Base-by-base conservation (phyloP, 108 stramenopile genomes). In the Fistulifera solaris region DNA sequence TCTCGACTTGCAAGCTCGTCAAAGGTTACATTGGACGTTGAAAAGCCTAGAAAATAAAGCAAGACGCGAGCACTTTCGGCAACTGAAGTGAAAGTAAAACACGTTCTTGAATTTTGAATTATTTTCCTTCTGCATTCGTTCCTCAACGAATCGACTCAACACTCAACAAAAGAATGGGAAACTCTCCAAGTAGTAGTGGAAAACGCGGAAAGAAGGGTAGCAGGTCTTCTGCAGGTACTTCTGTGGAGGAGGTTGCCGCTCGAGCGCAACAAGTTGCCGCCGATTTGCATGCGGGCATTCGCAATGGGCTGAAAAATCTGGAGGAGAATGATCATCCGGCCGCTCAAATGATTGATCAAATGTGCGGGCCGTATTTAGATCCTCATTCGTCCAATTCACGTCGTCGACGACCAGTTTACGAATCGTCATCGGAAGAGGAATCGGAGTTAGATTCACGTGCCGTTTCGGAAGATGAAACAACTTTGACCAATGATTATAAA, bases 291-390 rank as follows among this genome's bases (percentile, higher is more conserved):
- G 63, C 59, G 45, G 60, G 53, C 40, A 62, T 75, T 27, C 64
- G 65, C 39, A 64, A 44, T 5, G 48, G 59, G 14, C 58, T 67
- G 13, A 75, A 75, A 40, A 65, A 66, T 23, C 31, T 76, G 24
- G 68, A 76, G 31, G 68, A 76, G 25, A 45, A 62, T 13, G 60
- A 71, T 63, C 65, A 69, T 38, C 65, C 68, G 26, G 68, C 75
- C 2, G 68, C 69, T 21, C 66, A 71, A 35, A 38, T 77, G 7
- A 42, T 77, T 27, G 76, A 77, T 38, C 28, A 39, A 13, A 55
- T 77, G 23, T 77, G 76, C 35, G 71, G 76, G 5, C 40, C 45
- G 3, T 52, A 62, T 41, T 63, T 62, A 18, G 53, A 40, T 43
- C 60, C 67, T 14, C 31, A 59, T 51, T 48, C 59, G 27, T 47